A percentile compares a stretch with the other conserved stretches of the same genome.
phyloP scores from a whole-genome alignment of 2,329 filamentous ascomycete species.

The Colletotrichum simmondsii region DNA sequence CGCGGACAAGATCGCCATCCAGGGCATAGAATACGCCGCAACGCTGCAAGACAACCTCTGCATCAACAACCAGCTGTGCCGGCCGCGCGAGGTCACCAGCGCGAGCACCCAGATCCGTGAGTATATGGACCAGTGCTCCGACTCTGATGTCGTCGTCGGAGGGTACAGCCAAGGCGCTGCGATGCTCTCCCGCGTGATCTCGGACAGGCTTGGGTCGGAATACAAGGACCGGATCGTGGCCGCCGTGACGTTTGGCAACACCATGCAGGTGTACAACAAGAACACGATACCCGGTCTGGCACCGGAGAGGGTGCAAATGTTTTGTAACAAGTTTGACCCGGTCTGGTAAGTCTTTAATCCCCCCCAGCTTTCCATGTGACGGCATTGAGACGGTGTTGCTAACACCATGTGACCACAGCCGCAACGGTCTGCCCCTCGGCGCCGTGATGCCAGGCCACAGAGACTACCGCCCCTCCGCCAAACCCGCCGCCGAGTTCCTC shows the following conservation, averaged over 20 bases:
- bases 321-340: background rate
- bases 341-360: background rate
- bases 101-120: background rate
- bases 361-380: rapidly evolving
- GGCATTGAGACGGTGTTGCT: background rate
- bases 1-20: background rate
- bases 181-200: background rate
- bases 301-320: background rate
- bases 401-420: background rate
- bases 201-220: background rate
- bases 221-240: background rate
- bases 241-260: background rate
- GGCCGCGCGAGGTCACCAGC: background rate
- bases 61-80: background rate
- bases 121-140: background rate
- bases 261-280: background rate
- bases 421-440: background rate
- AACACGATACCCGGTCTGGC: background rate
- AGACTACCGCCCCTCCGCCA: background rate
- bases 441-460: background rate
- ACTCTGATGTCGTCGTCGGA: background rate
- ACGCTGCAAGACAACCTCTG: background rate
- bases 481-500: background rate
- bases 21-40: background rate
- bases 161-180: background rate